Evolutionary conservation across 331 rosid genomes (phyloP), one percentile per base, ranked within the genome.

Genomic region (Rhamnella rubrinervis): DNA sequence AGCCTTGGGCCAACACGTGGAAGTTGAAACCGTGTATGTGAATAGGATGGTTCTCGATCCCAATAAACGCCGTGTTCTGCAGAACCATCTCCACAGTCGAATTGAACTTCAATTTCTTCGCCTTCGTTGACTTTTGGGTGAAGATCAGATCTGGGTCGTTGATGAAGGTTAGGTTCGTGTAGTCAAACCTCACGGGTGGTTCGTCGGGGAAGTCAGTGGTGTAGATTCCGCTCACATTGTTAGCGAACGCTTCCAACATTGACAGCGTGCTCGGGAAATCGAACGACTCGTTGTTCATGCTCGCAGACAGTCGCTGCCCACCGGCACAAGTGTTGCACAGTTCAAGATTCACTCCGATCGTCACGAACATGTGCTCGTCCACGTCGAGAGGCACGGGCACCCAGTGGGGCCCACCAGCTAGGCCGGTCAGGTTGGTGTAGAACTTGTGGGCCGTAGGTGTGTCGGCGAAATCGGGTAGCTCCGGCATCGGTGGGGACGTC

Each of bases 1-100:
- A 88, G 4, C 87, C 95, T 75, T 84, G 95, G 25, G 89, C 95
- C 78, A 88, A 66, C 10, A 85, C 89, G 38, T 84, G 86, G 83
- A 88, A 88, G 62, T 70, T 78, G 52, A 82, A 80, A 0, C 92
- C 89, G 10, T 87, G 84, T 51, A 88, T 4, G 50, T 88, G 91
- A 0, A 88, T 71, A 0, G 95, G 95, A 63, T 88, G 95, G 61
- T 63, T 88, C 55, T 82, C 87, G 38, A 41, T 55, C 2, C 17
- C 5, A 0, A 82, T 1, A 5, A 88, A 26, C 0, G 86, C 89
- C 0, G 89, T 82, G 56, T 82, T 86, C 60, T 88, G 95, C 25
- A 65, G 55, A 65, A 86, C 92, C 2, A 86, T 40, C 82, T 88
- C 85, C 63, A 88, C 92, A 10, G 82, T 86, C 4, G 91, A 81